Conservation (phyloP, 441 rosid genomes). For the Corymbia calophylla region DNA sequence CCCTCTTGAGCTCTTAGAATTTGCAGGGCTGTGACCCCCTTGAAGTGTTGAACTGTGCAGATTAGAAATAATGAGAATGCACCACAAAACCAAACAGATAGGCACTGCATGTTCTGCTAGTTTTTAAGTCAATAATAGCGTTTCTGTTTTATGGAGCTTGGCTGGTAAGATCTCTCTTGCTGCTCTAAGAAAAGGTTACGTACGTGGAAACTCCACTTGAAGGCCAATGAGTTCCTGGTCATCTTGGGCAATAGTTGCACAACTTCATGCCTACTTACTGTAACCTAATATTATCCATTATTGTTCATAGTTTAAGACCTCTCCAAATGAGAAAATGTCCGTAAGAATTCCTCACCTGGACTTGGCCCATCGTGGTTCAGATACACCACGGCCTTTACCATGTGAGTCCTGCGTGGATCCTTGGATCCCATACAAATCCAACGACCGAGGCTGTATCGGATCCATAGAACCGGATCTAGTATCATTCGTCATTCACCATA, state of each 20-base stretch:
- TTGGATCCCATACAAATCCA: background rate
- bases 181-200: background rate
- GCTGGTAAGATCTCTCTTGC: background rate
- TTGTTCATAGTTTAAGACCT: background rate
- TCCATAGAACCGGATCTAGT: background rate
- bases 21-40: background rate
- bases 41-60: background rate
- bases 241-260: background rate
- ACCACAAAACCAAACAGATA: background rate
- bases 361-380: background rate
- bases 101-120: background rate
- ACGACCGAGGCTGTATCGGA: background rate
- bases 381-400: background rate
- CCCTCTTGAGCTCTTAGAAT: background rate
- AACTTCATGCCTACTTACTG: background rate
- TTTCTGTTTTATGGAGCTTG: background rate
- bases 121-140: background rate
- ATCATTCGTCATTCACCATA: background rate
- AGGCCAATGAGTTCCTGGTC: background rate
- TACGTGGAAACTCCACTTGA: background rate
- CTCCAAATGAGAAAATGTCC: background rate
- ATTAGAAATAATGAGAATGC: background rate
- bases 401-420: background rate
- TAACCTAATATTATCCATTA: background rate
- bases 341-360: background rate